phyloP scores from a whole-genome alignment of 1,284 basidiomycete species.

The Sparassis latifolia region DNA sequence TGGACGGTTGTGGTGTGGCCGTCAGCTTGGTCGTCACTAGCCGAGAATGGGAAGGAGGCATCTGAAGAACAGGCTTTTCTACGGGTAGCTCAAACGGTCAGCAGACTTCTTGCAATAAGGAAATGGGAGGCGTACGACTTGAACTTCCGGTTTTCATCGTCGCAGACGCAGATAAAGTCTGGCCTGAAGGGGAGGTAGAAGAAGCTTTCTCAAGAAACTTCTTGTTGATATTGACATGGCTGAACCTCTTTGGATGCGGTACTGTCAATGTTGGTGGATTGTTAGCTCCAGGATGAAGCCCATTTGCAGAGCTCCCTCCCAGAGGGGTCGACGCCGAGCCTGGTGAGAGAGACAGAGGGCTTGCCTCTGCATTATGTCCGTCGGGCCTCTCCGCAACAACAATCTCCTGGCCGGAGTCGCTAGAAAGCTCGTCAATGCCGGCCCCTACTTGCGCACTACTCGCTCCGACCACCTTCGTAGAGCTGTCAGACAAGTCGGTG shows the following conservation, averaged over 20 bases:
- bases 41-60: slow-evolving; percentile 59
- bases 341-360: slow-evolving; percentile 22
- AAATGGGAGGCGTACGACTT: slow-evolving; percentile 36
- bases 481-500: slow-evolving; percentile 36
- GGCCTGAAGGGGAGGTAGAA: slow-evolving; percentile 34
- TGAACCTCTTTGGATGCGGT: slow-evolving; percentile 79
- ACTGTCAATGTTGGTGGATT: slow-evolving; percentile 23
- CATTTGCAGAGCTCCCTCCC: slow-evolving; percentile 16
- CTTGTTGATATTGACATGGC: slow-evolving; percentile 85
- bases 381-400: slow-evolving; percentile 8
- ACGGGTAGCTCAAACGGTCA: not conserved
- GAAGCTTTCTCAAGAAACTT: slow-evolving; percentile 88
- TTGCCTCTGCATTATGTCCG: slow-evolving; percentile 16
- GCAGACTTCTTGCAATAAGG: no score
- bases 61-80: slow-evolving; percentile 54
- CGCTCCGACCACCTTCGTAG: slow-evolving; percentile 30
- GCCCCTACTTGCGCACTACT: slow-evolving; percentile 6
- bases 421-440: not conserved
- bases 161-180: slow-evolving; percentile 33
- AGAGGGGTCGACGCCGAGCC: slow-evolving; percentile 17
- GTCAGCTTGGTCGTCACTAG: slow-evolving; percentile 84
- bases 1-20: slow-evolving; percentile 46
- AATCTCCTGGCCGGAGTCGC: not conserved
- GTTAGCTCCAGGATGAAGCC: slow-evolving; percentile 10
- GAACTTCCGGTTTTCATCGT: slow-evolving; percentile 43